Conservation (phyloP, 2,329 filamentous ascomycete species). For the Monascus ruber region DNA sequence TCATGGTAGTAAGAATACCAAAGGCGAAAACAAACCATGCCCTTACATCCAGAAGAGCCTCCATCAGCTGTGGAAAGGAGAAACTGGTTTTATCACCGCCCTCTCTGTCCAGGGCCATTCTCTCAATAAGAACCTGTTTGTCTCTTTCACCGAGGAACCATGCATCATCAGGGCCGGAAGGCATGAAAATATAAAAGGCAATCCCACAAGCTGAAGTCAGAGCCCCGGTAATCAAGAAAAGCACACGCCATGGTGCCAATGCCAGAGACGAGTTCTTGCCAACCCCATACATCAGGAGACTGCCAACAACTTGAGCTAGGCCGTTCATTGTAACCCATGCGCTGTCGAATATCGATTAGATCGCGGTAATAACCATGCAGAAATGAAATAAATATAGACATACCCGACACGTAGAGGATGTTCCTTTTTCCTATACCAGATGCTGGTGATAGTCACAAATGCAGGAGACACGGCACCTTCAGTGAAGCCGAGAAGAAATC, state of each 20-base stretch:
- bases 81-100: slow-evolving; percentile 36
- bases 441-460: slow-evolving; percentile 36
- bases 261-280: slow-evolving; percentile 29
- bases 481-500: slow-evolving; percentile 34
- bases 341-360: slow-evolving; percentile 8
- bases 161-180: slow-evolving; percentile 34
- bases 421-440: slow-evolving; percentile 31
- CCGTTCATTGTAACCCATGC: slow-evolving; percentile 38
- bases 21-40: slow-evolving; percentile 37
- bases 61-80: slow-evolving; percentile 32
- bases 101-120: slow-evolving; percentile 27
- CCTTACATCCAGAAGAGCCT: slow-evolving; percentile 34
- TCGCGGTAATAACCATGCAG: slow-evolving; percentile 2
- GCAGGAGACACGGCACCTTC: slow-evolving; percentile 37
- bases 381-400: slow-evolving; percentile 4
- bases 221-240: slow-evolving; percentile 42
- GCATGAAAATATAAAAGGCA: slow-evolving; percentile 38
- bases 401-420: slow-evolving; percentile 22
- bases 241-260: slow-evolving; percentile 35
- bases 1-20: slow-evolving; percentile 37
- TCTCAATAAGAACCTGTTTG: slow-evolving; percentile 29
- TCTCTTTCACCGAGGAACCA: slow-evolving; percentile 40
- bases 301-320: slow-evolving; percentile 36
- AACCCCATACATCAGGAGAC: slow-evolving; percentile 41
- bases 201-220: slow-evolving; percentile 34